These are phyloP conservation scores for Beauveria medogensis DNA, from an alignment of 2,329 filamentous ascomycete genomes.

Conservation along the genomic window DNA sequence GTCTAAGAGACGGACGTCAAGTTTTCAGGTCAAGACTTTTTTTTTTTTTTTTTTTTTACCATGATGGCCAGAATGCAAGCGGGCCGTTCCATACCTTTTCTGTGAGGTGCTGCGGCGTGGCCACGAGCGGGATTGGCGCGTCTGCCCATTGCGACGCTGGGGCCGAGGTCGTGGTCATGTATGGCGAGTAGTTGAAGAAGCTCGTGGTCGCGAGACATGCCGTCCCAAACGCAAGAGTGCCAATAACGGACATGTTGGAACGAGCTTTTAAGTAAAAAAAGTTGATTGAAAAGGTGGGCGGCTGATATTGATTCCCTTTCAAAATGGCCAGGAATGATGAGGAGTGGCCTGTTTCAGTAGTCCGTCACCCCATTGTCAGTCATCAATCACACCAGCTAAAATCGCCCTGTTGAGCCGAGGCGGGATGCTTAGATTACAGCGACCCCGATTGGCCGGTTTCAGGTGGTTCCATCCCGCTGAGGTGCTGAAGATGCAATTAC, in stretches of 20 bases:
- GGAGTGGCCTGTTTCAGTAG: not conserved
- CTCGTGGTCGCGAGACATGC: conserved; percentile 23
- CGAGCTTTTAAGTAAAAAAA: not conserved
- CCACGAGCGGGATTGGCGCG: conserved; percentile 44
- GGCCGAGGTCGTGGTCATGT: conserved; percentile 25
- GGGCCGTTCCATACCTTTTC: conserved; percentile 32
- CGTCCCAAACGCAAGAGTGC: conserved; percentile 20
- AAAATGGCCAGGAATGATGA: not conserved
- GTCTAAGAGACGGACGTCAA: conserved; percentile 26
- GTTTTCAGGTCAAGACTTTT: not conserved
- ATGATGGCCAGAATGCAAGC: no score
- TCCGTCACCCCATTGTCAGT: not conserved
- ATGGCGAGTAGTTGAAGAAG: conserved; percentile 28
- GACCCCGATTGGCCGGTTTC: not conserved
- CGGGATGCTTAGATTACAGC: conserved; percentile 5
- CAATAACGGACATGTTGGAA: conserved; percentile 17
- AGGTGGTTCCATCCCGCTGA: no score
- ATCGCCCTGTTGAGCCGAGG: not conserved
- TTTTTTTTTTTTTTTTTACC: fast-evolving
- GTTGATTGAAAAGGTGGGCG: not conserved
- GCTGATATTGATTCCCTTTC: not conserved
- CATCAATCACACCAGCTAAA: not conserved
- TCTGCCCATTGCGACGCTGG: conserved; percentile 41
- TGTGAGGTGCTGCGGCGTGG: conserved; percentile 44
- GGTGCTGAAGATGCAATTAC: no score